phyloP scores from a whole-genome alignment of 345 rosid species.

The Rhodomyrtus tomentosa region DNA sequence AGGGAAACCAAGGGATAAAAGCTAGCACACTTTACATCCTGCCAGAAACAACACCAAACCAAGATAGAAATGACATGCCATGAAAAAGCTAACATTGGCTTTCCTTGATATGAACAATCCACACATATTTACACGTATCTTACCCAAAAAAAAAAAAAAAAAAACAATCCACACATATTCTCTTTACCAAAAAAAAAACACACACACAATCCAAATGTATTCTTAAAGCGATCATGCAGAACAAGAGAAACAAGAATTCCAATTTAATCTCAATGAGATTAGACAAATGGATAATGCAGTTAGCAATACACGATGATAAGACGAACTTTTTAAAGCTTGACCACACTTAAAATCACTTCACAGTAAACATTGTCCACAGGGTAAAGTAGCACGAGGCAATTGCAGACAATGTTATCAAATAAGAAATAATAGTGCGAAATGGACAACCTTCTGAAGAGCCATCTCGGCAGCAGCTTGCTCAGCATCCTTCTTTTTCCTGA shows the following conservation, averaged over 20 bases:
- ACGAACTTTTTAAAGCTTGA: neutral
- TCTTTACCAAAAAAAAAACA: no score
- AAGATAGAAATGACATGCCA: neutral
- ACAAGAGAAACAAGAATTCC: neutral
- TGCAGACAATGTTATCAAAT: neutral
- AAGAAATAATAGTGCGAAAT: neutral
- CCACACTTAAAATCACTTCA: neutral
- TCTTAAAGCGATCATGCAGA: neutral
- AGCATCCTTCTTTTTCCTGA: conserved; percentile 77
- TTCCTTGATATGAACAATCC: neutral
- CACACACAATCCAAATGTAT: neutral
- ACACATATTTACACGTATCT: no score
- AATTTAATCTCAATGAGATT: neutral
- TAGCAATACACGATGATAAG: neutral
- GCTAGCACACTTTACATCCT: neutral
- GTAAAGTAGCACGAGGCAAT: neutral
- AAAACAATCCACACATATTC: neutral
- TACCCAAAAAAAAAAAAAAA: no score
- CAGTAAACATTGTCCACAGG: neutral
- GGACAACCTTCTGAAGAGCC: conserved; percentile 62
- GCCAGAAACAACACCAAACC: neutral
- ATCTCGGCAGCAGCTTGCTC: conserved; percentile 90
- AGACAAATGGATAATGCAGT: neutral
- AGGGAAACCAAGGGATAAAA: neutral
- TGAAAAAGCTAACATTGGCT: neutral